Base-by-base conservation (phyloP, 768 basidiomycete species). In the Trichaptum fuscoviolaceum region DNA sequence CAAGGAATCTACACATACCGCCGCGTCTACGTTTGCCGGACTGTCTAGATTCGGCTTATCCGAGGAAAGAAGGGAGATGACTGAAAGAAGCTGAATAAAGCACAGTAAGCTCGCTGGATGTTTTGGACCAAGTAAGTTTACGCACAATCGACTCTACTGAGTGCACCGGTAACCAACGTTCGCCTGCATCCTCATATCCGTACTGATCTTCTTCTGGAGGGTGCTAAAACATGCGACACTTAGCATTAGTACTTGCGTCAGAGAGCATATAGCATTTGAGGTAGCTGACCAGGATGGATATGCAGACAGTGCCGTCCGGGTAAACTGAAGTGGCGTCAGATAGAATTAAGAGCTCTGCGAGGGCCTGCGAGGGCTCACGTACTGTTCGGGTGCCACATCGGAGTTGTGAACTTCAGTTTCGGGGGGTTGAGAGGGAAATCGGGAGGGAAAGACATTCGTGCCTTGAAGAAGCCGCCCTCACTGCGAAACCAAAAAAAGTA, bases 351-450 rank as follows among this genome's bases (percentile, higher is more conserved):
- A 64, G 52, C 57, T 30, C 58, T 63, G 62, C 60, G 26, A 24
- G 36, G 63, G 10, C 9, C 24, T 27, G 27, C 59, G n/a, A 66
- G 30, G 26, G 20, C 30, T 23, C 61, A 79, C 90, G 71, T 65
- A 96, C 96, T 96, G 76, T 98, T 99, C 1, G 97, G 97, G 79
- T 99, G 97, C 88, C 96, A 94, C 86, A 99, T 92, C 36, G 89
- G 90, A 1, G 97, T 98, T 70, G 92, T 85, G 73, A 99, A 99
- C 24, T 86, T 88, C 93, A 99, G 93, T 87, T 94, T 96, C 42
- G 97, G 96, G 8, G 96, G 96, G 62, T 88, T 81, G 64, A 96
- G 78, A 27, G 96, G 96, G 75, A 88, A 98, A 76, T 98, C 94
- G 27, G 85, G 81, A 8, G 96, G 96, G 77, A 99, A 99, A 6